A percentile compares a stretch with the other conserved stretches of the same genome.
phyloP scores from a whole-genome alignment of 257 asterid species.

The Scutellaria galericulata region DNA sequence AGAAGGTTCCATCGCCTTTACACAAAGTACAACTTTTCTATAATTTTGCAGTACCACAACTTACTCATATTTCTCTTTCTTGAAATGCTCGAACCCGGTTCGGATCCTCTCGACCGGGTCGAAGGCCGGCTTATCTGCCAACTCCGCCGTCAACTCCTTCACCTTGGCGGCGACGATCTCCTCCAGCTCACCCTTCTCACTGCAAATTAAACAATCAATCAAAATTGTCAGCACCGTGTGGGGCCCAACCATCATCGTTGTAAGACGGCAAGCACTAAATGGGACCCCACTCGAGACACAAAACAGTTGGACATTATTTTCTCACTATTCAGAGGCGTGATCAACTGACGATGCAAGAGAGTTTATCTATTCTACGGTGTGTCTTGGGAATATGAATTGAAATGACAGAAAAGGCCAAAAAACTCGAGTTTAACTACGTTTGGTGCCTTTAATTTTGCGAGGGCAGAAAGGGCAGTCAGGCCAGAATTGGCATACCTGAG shows the following conservation, averaged over 20 bases:
- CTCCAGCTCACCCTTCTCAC: conserved; percentile 67
- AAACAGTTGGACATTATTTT: neutral
- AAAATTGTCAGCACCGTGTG: conserved; percentile 13
- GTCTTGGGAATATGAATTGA: conserved; percentile 28
- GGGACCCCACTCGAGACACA: conserved; percentile 39
- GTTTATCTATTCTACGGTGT: no score
- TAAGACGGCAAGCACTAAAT: neutral
- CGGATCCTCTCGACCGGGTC: conserved; percentile 71
- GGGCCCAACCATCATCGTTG: conserved; percentile 29
- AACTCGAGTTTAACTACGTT: conserved; percentile 1
- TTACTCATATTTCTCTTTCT: conserved; percentile 50
- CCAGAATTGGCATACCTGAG: conserved; percentile 53
- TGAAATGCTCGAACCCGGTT: conserved; percentile 62
- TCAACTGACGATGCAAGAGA: no score
- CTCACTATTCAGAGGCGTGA: conserved; percentile 15
- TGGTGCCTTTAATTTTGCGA: conserved; percentile 1
- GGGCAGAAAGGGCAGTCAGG: conserved; percentile 17
- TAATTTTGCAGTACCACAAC: conserved; percentile 1
- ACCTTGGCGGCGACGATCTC: conserved; percentile 70
- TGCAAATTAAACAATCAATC: conserved; percentile 14
- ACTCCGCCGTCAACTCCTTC: conserved; percentile 66
- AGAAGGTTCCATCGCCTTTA: conserved; percentile 29
- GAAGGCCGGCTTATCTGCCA: conserved; percentile 37
- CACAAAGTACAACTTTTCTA: conserved; percentile 34
- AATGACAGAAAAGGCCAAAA: conserved; percentile 49